phyloP scores from a whole-genome alignment of 2,329 filamentous ascomycete species.

The Macrophomina phaseolina region DNA sequence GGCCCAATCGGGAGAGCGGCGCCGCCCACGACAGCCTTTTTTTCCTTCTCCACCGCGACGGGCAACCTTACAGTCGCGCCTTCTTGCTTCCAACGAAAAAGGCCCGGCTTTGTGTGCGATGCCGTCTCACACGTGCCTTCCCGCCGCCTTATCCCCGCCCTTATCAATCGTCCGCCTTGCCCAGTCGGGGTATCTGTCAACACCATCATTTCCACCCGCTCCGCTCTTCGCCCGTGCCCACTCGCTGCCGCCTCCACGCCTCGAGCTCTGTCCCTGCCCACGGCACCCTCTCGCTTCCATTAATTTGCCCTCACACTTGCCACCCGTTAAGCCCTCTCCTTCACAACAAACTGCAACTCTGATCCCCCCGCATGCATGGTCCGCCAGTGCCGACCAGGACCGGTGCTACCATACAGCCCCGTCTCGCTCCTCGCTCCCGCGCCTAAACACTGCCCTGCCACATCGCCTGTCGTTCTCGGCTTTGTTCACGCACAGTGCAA shows the following conservation, averaged over 20 bases:
- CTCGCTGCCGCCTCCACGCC: not conserved
- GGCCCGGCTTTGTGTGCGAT: slow-evolving; percentile 1
- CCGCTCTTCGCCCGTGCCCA: slow-evolving; percentile 8
- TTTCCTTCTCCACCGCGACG: not conserved
- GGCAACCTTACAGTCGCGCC: not conserved
- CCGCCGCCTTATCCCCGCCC: not conserved
- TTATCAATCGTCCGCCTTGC: slow-evolving; percentile 1
- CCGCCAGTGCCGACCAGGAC: too few relatives aligned
- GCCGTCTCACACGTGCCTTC: not conserved
- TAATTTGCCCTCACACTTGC: not conserved
- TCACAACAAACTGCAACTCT: too few relatives aligned
- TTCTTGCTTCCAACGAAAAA: slow-evolving; percentile 1
- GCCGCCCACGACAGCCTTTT: not conserved
- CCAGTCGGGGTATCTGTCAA: not conserved
- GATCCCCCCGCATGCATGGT: too few relatives aligned
- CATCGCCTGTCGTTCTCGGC: too few relatives aligned
- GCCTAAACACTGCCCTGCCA: too few relatives aligned
- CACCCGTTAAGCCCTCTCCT: not conserved
- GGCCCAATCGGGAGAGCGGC: slow-evolving; percentile 4
- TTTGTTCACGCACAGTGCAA: too few relatives aligned
- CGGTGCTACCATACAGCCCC: too few relatives aligned
- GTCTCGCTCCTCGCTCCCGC: too few relatives aligned
- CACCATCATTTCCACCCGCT: slow-evolving; percentile 4
- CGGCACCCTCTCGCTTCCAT: not conserved
- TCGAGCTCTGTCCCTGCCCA: not conserved